A percentile compares a stretch with the other conserved stretches of the same genome.
Conservation (phyloP, 164 flowering plant species). For the Piper betle region DNA sequence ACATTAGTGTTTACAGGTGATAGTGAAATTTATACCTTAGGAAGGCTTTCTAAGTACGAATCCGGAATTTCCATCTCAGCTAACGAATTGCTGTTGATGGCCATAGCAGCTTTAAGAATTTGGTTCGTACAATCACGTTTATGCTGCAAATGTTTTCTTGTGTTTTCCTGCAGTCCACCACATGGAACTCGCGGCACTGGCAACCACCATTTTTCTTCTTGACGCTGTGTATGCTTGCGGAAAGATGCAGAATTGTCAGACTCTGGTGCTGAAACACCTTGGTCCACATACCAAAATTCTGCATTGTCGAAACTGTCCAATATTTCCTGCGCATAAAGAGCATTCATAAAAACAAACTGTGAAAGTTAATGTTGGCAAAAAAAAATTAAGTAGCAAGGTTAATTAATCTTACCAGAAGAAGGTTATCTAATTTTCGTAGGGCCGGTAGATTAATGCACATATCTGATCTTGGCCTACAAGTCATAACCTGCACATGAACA, state of each 20-base stretch:
- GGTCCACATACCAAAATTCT: constrained; percentile 58
- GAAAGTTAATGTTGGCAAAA: too few species aligned
- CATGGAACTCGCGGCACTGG: constrained; percentile 63
- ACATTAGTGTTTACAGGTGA: background rate
- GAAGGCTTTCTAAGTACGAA: constrained; percentile 45
- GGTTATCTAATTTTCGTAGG: constrained; percentile 59
- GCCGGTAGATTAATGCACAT: constrained; percentile 61
- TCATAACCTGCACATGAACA: background rate
- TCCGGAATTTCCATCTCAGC: constrained; percentile 70
- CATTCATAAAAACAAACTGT: background rate
- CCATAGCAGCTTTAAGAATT: constrained; percentile 64
- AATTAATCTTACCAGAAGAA: constrained; percentile 23
- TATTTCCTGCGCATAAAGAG: constrained; percentile 10
- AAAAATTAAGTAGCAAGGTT: too few species aligned
- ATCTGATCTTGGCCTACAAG: constrained; percentile 37
- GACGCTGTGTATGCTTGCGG: constrained; percentile 33
- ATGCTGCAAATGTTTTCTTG: constrained; percentile 50
- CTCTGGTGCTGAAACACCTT: constrained; percentile 30
- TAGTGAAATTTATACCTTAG: constrained; percentile 36
- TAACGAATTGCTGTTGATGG: constrained; percentile 51
- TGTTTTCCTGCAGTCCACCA: constrained; percentile 41
- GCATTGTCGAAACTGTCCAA: constrained; percentile 44
- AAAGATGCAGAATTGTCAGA: constrained; percentile 16
- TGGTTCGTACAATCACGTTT: constrained; percentile 62
- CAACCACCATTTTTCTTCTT: constrained; percentile 81